Evolutionary conservation across 208 protist genomes (phyloP), one percentile per base, ranked within the genome.

Genomic region (Wallacemonas sp.): DNA sequence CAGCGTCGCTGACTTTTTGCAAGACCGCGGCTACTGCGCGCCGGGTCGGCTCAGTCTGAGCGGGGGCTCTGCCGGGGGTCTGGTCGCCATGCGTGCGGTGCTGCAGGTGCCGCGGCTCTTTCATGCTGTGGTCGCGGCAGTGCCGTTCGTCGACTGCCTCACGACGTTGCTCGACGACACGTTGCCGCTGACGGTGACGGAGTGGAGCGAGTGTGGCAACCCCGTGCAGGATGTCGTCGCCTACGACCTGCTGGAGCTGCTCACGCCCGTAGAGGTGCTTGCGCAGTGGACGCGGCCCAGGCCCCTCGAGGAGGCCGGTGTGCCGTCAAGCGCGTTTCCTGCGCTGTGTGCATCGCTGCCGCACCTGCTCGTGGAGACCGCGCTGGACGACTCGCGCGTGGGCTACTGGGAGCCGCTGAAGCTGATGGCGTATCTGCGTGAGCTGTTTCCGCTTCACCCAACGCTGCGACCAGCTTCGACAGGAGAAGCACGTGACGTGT

Each of bases 151-250:
- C 11, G 95, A 98, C 65, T 81, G 87, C 32, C 68, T 97, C 12
- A 87, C 76, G 41, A 92, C 93, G n/a, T 85, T 98, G 42, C 65
- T 86, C 12, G 87, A 95, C 64, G 50, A 57, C 3, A 42, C 42
- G 11, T 64, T 97, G 28, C 91, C 93, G 18, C 70, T 97, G 4
- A 94, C 91, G 8, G 61, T 82, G 20, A 77, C 69, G 20, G 89
- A 97, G 38, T 93, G 82, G 80, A 83, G 91, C 29, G 94, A 97
- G 82, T 98, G 85, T 70, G 93, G 93, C 39, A 96, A 97, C 74
- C 92, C 92, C 7, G 48, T 86, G 26, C 65, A 87, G 4, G 66
- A 85, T 48, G 12, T 28, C 0, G 70, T 71, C 42, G 90, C 82
- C 31, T 91, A 95, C 69, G 67, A 84, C 57, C 78, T 93, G 33